A percentile compares a stretch with the other conserved stretches of the same genome.
These are phyloP conservation scores for Neurospora sp. DNA, from an alignment of 495 filamentous ascomycete species.

Conservation along the genomic window DNA sequence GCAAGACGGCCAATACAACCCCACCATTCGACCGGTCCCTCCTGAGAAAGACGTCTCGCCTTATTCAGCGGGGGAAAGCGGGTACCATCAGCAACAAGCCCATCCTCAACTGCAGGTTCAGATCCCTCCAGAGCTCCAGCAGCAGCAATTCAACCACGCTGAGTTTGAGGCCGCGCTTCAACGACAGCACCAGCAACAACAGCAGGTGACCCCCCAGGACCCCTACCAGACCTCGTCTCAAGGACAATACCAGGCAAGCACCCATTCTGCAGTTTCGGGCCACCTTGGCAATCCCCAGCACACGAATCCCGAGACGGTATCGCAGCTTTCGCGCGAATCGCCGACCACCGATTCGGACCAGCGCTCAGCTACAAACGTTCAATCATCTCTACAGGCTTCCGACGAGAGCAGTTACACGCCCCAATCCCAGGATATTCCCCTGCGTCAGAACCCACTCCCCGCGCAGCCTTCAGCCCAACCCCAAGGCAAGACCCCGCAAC, in stretches of 20 bases:
- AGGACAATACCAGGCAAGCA: conserved; percentile 26
- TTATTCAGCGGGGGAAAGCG: conserved; percentile 31
- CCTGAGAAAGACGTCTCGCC: conserved; percentile 26
- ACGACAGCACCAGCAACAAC: conserved; percentile 6
- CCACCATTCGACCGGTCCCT: conserved; percentile 33
- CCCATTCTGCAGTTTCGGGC: conserved; percentile 17
- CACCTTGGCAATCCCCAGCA: conserved; percentile 33
- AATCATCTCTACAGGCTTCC: conserved; percentile 28
- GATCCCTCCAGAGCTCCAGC: conserved; percentile 12
- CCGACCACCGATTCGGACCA: conserved; percentile 36
- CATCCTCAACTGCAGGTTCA: conserved; percentile 25
- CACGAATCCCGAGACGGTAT: conserved; percentile 43
- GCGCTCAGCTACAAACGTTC: conserved; percentile 28
- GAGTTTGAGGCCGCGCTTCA: conserved; percentile 12
- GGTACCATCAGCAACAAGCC: conserved; percentile 32
- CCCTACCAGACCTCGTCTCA: conserved; percentile 23
- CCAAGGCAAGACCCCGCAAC: conserved; percentile 21
- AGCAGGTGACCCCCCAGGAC: conserved; percentile 28
- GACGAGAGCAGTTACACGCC: conserved; percentile 25
- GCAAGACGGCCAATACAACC: conserved; percentile 23
- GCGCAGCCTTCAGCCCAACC: conserved; percentile 11
- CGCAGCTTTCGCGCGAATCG: conserved; percentile 55
- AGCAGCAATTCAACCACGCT: conserved; percentile 19
- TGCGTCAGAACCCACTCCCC: conserved; percentile 16
- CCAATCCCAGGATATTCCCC: conserved; percentile 26